phyloP scores from a whole-genome alignment of 495 filamentous ascomycete genomes.

The Xylaria intraflava region DNA sequence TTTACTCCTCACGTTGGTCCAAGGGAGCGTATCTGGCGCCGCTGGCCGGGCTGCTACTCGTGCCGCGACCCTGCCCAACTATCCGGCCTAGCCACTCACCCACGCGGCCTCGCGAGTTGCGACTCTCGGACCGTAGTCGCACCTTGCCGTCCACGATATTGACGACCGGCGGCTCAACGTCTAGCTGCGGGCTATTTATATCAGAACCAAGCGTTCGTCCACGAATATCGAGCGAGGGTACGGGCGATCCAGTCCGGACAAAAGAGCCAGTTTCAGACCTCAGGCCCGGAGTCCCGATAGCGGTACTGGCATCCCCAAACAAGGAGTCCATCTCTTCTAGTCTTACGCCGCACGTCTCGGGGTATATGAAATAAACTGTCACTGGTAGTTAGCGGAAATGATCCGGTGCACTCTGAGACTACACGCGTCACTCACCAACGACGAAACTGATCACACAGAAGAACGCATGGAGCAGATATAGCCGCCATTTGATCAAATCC shows the following conservation, averaged over 20 bases:
- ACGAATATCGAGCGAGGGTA: conserved; percentile 70
- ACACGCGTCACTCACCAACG: conserved; percentile 61
- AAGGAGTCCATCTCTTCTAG: conserved; percentile 92
- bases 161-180: conserved; percentile 33
- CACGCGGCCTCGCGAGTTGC: conserved; percentile 31
- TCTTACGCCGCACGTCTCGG: conserved; percentile 89
- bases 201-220: conserved; percentile 28
- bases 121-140: conserved; percentile 18
- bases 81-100: conserved; percentile 46
- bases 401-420: not conserved
- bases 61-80: conserved; percentile 29
- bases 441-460: conserved; percentile 96
- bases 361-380: conserved; percentile 91
- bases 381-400: conserved; percentile 16
- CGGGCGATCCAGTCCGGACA: conserved; percentile 64
- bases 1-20: conserved; percentile 38
- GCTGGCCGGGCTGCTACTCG: conserved; percentile 25
- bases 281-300: conserved; percentile 47
- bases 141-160: conserved; percentile 27
- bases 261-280: conserved; percentile 65
- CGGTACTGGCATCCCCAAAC: conserved; percentile 81
- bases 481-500: conserved; percentile 80
- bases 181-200: conserved; percentile 31
- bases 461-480: conserved; percentile 94
- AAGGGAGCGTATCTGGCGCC: conserved; percentile 36